phyloP scores from a whole-genome alignment of 805 yeast genomes.

The Limtongozyma cylindracea region DNA sequence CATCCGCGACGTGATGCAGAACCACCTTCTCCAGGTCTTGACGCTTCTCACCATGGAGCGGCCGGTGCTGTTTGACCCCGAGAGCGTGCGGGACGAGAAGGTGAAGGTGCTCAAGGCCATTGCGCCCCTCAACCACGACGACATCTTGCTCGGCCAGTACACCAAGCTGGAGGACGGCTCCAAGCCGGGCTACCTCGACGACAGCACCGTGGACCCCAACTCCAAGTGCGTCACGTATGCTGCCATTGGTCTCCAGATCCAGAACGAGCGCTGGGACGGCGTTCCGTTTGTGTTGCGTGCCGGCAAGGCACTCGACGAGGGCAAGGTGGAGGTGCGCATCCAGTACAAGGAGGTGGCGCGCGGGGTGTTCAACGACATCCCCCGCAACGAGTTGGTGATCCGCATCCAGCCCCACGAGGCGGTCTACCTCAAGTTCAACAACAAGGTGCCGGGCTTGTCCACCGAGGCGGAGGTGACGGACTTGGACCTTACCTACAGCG shows the following conservation, averaged over 20 bases:
- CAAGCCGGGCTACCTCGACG: slow-evolving; percentile 83
- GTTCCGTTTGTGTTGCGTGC: slow-evolving; percentile 92
- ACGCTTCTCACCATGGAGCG: slow-evolving; percentile 89
- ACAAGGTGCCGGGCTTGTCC: slow-evolving; percentile 82
- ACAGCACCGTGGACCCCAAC: slow-evolving; percentile 58
- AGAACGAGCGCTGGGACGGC: slow-evolving; percentile 95
- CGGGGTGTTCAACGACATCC: slow-evolving; percentile 60
- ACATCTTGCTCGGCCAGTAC: slow-evolving; percentile 76
- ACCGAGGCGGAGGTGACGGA: slow-evolving; percentile 69
- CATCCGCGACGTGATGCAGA: slow-evolving; percentile 95
- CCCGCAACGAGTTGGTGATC: slow-evolving; percentile 81
- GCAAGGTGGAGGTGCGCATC: slow-evolving; percentile 84
- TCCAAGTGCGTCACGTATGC: slow-evolving; percentile 88
- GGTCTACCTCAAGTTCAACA: slow-evolving; percentile 75
- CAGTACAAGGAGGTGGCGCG: slow-evolving; percentile 74
- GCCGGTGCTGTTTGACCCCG: slow-evolving; percentile 79
- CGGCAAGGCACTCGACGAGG: slow-evolving; percentile 89
- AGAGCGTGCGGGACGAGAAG: slow-evolving; percentile 87
- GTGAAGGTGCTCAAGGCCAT: slow-evolving; percentile 77
- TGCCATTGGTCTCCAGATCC: slow-evolving; percentile 52
- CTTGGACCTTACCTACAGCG: slow-evolving; percentile 66
- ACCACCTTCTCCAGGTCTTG: slow-evolving; percentile 81
- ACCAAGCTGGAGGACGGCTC: slow-evolving; percentile 60
- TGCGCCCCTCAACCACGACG: slow-evolving; percentile 33
- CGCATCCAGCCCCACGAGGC: slow-evolving; percentile 93